Evolutionary conservation across 495 filamentous ascomycete genomes (phyloP), one percentile per base, ranked within the genome.

Genomic region (Barbatosphaeria neglecta): DNA sequence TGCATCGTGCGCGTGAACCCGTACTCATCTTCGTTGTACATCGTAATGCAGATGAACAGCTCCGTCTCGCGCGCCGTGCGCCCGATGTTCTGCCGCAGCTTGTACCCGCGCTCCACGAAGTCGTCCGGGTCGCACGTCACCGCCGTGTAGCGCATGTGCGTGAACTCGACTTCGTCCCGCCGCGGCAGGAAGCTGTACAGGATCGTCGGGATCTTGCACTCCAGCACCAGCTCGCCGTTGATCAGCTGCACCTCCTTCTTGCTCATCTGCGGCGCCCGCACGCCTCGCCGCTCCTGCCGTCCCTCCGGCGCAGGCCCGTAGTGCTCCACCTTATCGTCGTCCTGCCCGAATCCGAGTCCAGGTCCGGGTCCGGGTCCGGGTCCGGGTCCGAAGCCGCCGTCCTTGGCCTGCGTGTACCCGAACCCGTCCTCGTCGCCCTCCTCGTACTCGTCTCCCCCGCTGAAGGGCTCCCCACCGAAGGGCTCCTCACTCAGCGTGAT

Each of bases 121-220:
- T 99, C 90, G 60, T 97, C 90, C 0, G 93, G 93, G 59, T 99
- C 93, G 58, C 90, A 96, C 1, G 93, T 99, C 28, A 95, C 92
- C n/a, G 93, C 93, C 24, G 93, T 97, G 59, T 99, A 99, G n/a
- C 93, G 84, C 93, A 97, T 97, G 61, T 99, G 90, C 1, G 93
- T 99, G 61, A 97, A 99, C 63, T 99, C 93, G 41, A 86, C 78
- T 51, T 94, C 89, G 61, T 97, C 88, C 22, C 90, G 76, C 25
- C 89, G 76, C 0, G 93, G 93, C 40, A 97, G 69, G 64, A 97
- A 97, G 56, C 84, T 89, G 71, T 97, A 89, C 8, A 97, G 72
- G 54, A 96, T 99, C 0, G 93, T 96, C 1, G 93, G 93, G 42
- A 99, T 97, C 62, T 97, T 97, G 74, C 93, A 97, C 70, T 99